These are phyloP conservation scores for Ophiostoma sp. DNA, from an alignment of 2,329 filamentous ascomycete species.

Conservation along the genomic window DNA sequence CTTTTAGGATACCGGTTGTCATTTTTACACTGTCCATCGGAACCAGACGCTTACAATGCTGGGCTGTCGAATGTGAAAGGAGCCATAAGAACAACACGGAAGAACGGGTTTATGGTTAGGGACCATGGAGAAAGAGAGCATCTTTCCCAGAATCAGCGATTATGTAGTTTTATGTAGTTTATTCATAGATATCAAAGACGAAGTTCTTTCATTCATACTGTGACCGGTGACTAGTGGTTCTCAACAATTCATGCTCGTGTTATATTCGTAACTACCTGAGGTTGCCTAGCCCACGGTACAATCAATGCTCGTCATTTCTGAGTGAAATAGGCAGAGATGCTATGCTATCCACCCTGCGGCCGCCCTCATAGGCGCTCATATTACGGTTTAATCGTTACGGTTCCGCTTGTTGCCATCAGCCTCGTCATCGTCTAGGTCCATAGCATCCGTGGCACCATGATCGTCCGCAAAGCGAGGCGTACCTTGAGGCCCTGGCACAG, in stretches of 20 bases:
- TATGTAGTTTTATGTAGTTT: constrained; percentile 16
- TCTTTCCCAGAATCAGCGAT: background rate
- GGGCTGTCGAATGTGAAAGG: background rate
- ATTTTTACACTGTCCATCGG: background rate
- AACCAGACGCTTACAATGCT: background rate
- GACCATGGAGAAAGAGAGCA: background rate
- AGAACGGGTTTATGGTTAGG: background rate
- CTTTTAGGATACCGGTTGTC: constrained; percentile 29
- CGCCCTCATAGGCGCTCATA: background rate
- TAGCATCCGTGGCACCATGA: constrained; percentile 49
- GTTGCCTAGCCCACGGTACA: background rate
- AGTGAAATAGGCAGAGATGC: background rate
- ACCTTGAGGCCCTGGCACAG: background rate
- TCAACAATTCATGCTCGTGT: background rate
- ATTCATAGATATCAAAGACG: background rate
- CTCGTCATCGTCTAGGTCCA: constrained; percentile 57
- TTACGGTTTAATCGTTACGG: constrained; percentile 46
- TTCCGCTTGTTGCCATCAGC: constrained; percentile 53
- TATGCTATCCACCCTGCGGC: background rate
- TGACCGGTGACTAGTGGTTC: background rate
- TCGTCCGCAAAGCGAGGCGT: constrained; percentile 40
- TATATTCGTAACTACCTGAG: background rate
- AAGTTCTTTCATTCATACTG: background rate
- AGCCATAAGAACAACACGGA: background rate
- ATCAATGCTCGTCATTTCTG: background rate